Conservation (phyloP, 805 yeast species). For the Priceomyces carsonii region DNA sequence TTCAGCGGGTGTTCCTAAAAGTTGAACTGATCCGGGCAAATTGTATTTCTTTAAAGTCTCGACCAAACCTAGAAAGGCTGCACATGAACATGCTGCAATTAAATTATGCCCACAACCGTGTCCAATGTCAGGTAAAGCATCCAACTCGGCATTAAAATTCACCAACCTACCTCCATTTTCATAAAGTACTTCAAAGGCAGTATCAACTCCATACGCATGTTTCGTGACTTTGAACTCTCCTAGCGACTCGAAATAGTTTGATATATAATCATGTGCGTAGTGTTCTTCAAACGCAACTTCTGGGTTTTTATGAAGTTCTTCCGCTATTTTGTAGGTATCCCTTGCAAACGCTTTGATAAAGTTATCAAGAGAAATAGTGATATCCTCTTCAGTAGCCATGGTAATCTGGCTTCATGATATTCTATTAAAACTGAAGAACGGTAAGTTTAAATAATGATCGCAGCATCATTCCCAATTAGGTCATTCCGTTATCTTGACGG, state of each 20-base stretch:
- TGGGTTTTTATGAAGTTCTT: conserved; percentile 4
- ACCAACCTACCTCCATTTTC: conserved; percentile 10
- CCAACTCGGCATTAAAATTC: conserved; percentile 25
- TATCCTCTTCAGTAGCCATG: not conserved
- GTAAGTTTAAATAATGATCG: not conserved
- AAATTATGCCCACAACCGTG: conserved; percentile 31
- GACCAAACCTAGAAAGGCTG: conserved; percentile 17
- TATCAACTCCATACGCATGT: conserved; percentile 21
- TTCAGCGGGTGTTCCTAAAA: conserved; percentile 29
- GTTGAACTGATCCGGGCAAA: conserved; percentile 24
- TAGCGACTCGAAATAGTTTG: conserved; percentile 17
- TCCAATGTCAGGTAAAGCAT: conserved; percentile 26
- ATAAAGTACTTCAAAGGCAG: conserved; percentile 18
- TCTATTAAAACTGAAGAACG: not conserved
- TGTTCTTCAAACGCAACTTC: conserved; percentile 14
- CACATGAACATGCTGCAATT: conserved; percentile 21
- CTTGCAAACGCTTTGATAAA: conserved; percentile 3
- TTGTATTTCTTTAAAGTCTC: conserved; percentile 17
- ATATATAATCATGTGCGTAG: conserved; percentile 21
- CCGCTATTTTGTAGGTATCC: conserved; percentile 1
- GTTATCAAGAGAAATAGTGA: not conserved
- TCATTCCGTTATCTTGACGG: not conserved
- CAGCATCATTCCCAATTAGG: not conserved
- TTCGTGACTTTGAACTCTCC: conserved; percentile 22
- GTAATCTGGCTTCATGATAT: conserved; percentile 1